Evolutionary conservation across 306 rosid genomes (phyloP).

Genomic region (Dalbergia oliveri): DNA sequence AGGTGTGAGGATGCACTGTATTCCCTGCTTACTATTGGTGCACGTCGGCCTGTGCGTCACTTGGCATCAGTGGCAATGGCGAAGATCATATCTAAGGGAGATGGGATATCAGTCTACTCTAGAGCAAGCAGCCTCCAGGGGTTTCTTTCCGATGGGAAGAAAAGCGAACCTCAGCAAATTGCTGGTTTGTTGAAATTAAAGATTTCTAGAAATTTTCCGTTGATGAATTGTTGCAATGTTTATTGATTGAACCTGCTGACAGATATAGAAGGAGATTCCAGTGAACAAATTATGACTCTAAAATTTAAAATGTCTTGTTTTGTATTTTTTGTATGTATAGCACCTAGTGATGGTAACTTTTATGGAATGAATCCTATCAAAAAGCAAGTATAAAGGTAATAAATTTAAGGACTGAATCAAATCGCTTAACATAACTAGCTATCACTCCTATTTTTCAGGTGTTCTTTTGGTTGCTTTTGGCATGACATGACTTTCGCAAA

Average conservation of each 20-base stretch:
- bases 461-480: constrained; percentile 15
- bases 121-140: constrained; percentile 98
- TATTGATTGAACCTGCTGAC: constrained; percentile 28
- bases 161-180: constrained; percentile 81
- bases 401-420: constrained; percentile 3
- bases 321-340: not conserved
- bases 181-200: constrained; percentile 71
- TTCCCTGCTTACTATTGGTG: constrained; percentile 87
- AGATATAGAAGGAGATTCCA: constrained; percentile 29
- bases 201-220: constrained; percentile 38
- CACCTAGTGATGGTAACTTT: not conserved
- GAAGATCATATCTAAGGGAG: constrained; percentile 87
- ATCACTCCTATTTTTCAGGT: not conserved
- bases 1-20: constrained; percentile 93
- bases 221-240: constrained; percentile 38
- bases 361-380: constrained; percentile 5
- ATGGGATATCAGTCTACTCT: constrained; percentile 86
- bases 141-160: constrained; percentile 91
- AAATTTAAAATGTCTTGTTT: constrained; percentile 34
- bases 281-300: constrained; percentile 12
- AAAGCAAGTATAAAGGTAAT: constrained; percentile 1
- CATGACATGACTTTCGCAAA: constrained; percentile 4
- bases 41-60: constrained; percentile 96
- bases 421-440: constrained; percentile 29
- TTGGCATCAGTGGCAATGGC: constrained; percentile 94